These are phyloP conservation scores for Pezicula carpinea DNA, from an alignment of 2,329 filamentous ascomycete species.

Conservation along the genomic window DNA sequence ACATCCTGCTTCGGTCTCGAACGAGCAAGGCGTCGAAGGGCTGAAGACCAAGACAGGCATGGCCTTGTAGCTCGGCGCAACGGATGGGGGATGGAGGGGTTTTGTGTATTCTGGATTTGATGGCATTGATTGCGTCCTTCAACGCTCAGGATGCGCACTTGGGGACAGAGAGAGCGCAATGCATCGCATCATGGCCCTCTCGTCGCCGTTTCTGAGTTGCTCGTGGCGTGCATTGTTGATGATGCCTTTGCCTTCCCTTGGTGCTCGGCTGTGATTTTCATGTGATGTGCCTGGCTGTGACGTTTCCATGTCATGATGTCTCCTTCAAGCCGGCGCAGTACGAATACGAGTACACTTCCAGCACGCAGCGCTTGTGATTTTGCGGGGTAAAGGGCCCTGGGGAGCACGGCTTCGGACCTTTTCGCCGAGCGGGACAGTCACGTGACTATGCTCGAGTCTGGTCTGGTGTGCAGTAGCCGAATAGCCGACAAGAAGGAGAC, in stretches of 20 bases:
- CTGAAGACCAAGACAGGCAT: not conserved
- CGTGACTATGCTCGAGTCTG: not conserved
- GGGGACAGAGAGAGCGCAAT: too few relatives aligned
- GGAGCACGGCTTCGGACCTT: too few relatives aligned
- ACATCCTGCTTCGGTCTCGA: not conserved
- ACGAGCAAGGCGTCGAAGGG: not conserved
- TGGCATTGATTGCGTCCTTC: too few relatives aligned
- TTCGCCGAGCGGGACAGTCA: not conserved
- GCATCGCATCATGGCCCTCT: too few relatives aligned
- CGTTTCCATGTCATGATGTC: not conserved
- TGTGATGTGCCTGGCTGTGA: slow-evolving; percentile 5
- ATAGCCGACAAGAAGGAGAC: too few relatives aligned
- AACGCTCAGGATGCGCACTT: too few relatives aligned
- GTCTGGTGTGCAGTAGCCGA: too few relatives aligned
- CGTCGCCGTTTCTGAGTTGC: too few relatives aligned
- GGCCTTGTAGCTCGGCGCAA: slow-evolving; percentile 4
- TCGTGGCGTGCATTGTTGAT: not conserved
- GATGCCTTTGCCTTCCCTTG: slow-evolving; percentile 1
- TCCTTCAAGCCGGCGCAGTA: slow-evolving; percentile 3
- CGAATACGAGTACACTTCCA: too few relatives aligned
- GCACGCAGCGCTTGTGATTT: slow-evolving; percentile 1
- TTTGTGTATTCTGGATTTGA: not conserved
- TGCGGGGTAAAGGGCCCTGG: not conserved
- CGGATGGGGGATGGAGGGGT: not conserved
- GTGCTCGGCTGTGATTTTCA: slow-evolving; percentile 1